These are phyloP conservation scores for Leccinum subgranulosum DNA, from an alignment of 768 basidiomycete genomes.

Conservation along the genomic window DNA sequence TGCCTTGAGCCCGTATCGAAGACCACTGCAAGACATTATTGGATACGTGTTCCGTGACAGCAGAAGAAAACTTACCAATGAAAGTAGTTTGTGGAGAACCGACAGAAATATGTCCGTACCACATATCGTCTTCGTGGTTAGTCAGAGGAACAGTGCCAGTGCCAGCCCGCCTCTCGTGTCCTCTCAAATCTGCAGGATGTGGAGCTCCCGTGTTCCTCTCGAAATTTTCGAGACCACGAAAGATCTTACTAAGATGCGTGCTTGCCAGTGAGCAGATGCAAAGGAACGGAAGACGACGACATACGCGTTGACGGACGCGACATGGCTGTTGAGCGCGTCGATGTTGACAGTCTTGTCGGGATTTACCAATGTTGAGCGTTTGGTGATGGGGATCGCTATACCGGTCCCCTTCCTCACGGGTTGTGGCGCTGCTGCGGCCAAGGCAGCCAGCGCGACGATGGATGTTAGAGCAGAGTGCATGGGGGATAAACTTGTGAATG, in stretches of 20 bases:
- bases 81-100: not conserved
- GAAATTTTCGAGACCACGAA: not conserved
- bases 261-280: not conserved
- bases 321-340: conserved; percentile 3
- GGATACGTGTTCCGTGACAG: not conserved
- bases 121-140: not conserved
- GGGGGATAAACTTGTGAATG: too few species aligned
- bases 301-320: conserved; percentile 6
- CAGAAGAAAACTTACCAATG: not conserved
- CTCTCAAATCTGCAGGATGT: not conserved
- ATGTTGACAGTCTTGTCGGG: conserved; percentile 2
- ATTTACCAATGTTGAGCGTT: conserved; percentile 5
- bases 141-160: not conserved
- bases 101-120: conserved; percentile 10
- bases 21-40: not conserved
- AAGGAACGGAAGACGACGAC: not conserved
- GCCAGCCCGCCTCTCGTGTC: not conserved
- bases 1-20: conserved; percentile 7
- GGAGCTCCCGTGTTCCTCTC: conserved; percentile 1
- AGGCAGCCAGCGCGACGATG: conserved; percentile 1
- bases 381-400: conserved; percentile 7
- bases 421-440: conserved; percentile 5
- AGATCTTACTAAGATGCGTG: not conserved
- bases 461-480: not conserved
- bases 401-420: not conserved